Conservation (phyloP, 768 basidiomycete genomes). For the Boletellus sp. region DNA sequence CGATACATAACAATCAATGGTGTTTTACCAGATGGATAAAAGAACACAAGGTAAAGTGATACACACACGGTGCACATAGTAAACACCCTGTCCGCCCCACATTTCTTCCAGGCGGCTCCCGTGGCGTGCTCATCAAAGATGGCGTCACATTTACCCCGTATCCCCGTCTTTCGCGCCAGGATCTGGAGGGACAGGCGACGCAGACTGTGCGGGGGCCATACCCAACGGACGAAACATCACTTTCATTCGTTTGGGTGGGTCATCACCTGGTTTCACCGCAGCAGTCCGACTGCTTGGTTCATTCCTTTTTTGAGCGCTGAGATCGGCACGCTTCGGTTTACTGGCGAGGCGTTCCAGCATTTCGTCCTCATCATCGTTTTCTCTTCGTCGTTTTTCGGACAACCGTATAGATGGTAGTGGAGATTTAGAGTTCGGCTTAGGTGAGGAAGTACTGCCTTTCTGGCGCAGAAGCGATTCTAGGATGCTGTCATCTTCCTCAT, state of each 20-base stretch:
- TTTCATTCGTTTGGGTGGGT: conserved; percentile 68
- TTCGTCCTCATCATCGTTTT: conserved; percentile 69
- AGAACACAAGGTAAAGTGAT: conserved; percentile 7
- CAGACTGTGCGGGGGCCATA: conserved; percentile 29
- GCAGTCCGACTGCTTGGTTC: conserved; percentile 20
- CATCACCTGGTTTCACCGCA: conserved; percentile 33
- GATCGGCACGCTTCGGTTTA: conserved; percentile 55
- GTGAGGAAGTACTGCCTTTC: conserved; percentile 36
- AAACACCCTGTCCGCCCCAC: not conserved
- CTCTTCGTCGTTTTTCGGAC: conserved; percentile 67
- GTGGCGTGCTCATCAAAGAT: not conserved
- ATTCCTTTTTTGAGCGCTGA: conserved; percentile 44
- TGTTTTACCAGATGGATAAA: conserved; percentile 4
- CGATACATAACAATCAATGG: conserved; percentile 5
- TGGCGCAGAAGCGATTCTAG: conserved; percentile 52
- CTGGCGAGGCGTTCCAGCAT: conserved; percentile 55
- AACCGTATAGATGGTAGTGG: conserved; percentile 47
- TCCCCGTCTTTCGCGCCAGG: conserved; percentile 69
- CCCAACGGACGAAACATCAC: conserved; percentile 54
- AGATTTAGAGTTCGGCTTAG: conserved; percentile 31
- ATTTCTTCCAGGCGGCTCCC: conserved; percentile 36
- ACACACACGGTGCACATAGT: conserved; percentile 9
- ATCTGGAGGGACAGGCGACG: conserved; percentile 53
- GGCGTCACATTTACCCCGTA: conserved; percentile 48
- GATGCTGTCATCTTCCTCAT: conserved; percentile 51